Evolutionary conservation across 441 rosid species (phyloP), one percentile per base, ranked within the genome.

Genomic region (Biscutella laevigata): DNA sequence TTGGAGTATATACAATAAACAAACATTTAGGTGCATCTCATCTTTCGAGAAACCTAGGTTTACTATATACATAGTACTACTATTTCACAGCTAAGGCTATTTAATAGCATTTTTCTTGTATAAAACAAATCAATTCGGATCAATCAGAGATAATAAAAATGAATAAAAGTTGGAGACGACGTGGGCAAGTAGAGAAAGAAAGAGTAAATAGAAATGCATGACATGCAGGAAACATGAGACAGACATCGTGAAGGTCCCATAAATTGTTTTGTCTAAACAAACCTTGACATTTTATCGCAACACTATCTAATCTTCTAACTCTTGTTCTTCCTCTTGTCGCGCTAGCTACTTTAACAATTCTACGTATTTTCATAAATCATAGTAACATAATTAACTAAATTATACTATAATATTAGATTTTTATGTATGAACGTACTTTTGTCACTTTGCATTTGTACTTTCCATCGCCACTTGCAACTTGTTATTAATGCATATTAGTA

Each of bases 191-290:
- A 59, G 51, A 63, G 68, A 54, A 62, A 16, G 33, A 15, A 33
- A 54, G 61, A 66, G 65, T 66, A 59, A 52, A 66, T 35, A 44
- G 43, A 58, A 20, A 33, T 66, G 71, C 66, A 67, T 59, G 62
- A 35, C 71, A 67, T 67, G 67, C 57, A 67, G 62, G 71, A 67
- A 67, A 67, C 71, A 67, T 47, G 67, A 67, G 61, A 66, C 66
- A 59, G 66, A 66, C 71, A 66, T 52, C 57, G 57, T 60, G 67
- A 60, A 60, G 71, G 62, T 47, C 71, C 57, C 71, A 67, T 60
- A n/a, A n/a, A 38, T 67, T 67, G 61, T 67, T 38, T 60, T 39
- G 71, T 67, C 67, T 38, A 67, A 46, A 57, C 57, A 46, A 67
- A 67, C 48, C 61, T 39, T 29, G 40, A 60, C 71, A 67, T 53